A percentile compares a stretch with the other conserved stretches of the same genome.
These are phyloP conservation scores for Aspergillus sp. DNA, from an alignment of 2,329 filamentous ascomycete species.

Conservation along the genomic window DNA sequence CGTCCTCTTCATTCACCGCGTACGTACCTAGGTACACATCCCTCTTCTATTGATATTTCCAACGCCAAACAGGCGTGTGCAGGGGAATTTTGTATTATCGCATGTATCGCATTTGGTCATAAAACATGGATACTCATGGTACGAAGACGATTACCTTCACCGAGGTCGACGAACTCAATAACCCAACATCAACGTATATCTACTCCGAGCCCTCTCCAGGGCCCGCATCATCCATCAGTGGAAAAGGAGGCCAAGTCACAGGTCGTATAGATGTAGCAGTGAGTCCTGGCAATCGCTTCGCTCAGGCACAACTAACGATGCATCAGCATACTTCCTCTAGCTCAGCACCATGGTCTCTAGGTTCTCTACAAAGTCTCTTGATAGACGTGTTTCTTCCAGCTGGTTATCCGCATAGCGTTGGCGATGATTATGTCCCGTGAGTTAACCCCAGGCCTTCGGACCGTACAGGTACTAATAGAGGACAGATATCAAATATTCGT, in stretches of 20 bases:
- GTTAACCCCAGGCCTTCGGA: conserved; percentile 1
- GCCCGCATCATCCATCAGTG: not conserved
- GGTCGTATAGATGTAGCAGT: conserved; percentile 48
- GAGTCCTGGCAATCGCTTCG: conserved; percentile 14
- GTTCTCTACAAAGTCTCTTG: conserved; percentile 38
- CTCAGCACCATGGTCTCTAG: conserved; percentile 24
- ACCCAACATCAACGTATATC: conserved; percentile 51
- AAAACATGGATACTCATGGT: conserved; percentile 16
- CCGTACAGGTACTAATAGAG: conserved; percentile 13
- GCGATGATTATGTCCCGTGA: conserved; percentile 75
- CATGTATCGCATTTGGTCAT: not conserved
- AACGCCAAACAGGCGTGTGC: not conserved
- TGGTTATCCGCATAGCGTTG: conserved; percentile 86
- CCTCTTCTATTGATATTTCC: not conserved
- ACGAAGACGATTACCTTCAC: conserved; percentile 26
- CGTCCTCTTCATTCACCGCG: not conserved
- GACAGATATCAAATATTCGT: conserved; percentile 68
- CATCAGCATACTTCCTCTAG: conserved; percentile 16
- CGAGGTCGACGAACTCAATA: conserved; percentile 52
- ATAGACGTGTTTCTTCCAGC: conserved; percentile 79
- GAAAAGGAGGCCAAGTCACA: conserved; percentile 15
- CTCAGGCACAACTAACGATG: not conserved
- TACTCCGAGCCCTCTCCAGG: conserved; percentile 33
- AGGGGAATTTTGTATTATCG: not conserved
- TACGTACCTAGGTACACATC: not conserved